Conservation (phyloP, 2,329 filamentous ascomycete species). For the Podosphaera xanthii region DNA sequence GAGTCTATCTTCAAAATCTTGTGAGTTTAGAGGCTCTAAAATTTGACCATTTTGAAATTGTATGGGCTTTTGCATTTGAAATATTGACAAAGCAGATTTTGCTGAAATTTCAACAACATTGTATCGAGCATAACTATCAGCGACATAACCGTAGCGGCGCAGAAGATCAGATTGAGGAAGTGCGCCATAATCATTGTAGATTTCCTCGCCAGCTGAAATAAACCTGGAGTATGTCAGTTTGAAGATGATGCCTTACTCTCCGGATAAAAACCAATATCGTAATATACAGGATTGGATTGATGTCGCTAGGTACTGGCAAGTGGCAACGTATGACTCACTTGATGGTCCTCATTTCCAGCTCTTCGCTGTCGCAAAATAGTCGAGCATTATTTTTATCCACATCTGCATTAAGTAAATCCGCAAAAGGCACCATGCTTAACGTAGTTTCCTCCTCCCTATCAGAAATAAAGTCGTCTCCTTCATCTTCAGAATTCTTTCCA, state of each 20-base stretch:
- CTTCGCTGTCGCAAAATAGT: constrained; percentile 15
- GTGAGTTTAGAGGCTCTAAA: constrained; percentile 9
- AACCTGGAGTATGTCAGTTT: constrained; percentile 8
- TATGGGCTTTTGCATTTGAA: neutral
- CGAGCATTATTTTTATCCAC: constrained; percentile 39
- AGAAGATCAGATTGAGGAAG: constrained; percentile 44
- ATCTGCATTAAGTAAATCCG: constrained; percentile 50
- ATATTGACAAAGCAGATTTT: neutral
- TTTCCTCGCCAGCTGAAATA: constrained; percentile 33
- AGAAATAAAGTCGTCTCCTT: constrained; percentile 21
- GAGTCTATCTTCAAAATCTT: constrained; percentile 13
- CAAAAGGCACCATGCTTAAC: constrained; percentile 47
- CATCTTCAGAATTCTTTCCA: constrained; percentile 14
- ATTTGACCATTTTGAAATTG: constrained; percentile 1
- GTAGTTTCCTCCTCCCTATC: constrained; percentile 23
- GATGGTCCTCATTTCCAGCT: constrained; percentile 39
- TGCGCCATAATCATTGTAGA: constrained; percentile 45
- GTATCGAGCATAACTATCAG: constrained; percentile 36
- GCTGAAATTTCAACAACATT: constrained; percentile 39
- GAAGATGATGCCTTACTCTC: neutral
- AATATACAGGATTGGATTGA: too few relatives aligned
- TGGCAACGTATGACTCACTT: constrained; percentile 12
- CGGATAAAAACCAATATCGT: too few relatives aligned
- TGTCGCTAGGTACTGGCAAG: neutral
- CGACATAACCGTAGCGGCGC: constrained; percentile 44